These are phyloP conservation scores for Pythium insidiosum DNA, from an alignment of 352 stramenopile species.

Conservation along the genomic window DNA sequence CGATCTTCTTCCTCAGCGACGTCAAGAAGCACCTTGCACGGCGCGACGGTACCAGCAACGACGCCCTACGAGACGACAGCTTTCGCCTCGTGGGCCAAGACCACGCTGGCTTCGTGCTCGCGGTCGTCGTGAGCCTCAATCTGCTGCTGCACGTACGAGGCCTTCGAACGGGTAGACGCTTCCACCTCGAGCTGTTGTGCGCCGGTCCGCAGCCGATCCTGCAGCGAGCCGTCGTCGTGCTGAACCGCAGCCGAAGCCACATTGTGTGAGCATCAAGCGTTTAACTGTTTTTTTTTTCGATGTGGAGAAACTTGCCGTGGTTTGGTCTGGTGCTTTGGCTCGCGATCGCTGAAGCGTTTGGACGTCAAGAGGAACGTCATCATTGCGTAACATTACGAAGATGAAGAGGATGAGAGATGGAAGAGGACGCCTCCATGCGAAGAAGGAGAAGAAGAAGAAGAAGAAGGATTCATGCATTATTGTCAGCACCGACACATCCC, in stretches of 20 bases:
- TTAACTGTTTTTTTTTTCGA: background rate
- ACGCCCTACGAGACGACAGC: background rate
- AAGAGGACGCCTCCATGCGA: too few relatives aligned
- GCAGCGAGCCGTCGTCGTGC: slow-evolving; percentile 13
- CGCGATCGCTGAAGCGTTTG: too few relatives aligned
- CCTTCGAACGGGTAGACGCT: slow-evolving; percentile 22
- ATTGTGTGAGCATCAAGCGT: background rate
- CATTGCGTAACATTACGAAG: too few relatives aligned
- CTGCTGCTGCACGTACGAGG: slow-evolving; percentile 50
- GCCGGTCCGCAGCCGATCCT: slow-evolving; percentile 7
- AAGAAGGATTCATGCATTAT: too few relatives aligned
- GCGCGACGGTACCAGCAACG: slow-evolving; percentile 1
- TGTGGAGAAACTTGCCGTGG: too few relatives aligned
- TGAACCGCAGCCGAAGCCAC: slow-evolving; percentile 4
- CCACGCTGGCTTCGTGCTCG: slow-evolving; percentile 36
- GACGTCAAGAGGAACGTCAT: too few relatives aligned
- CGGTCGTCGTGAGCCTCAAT: slow-evolving; percentile 42
- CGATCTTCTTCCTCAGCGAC: slow-evolving; percentile 26
- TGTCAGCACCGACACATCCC: too few relatives aligned
- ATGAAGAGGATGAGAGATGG: too few relatives aligned
- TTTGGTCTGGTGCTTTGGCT: too few relatives aligned
- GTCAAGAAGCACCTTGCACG: slow-evolving; percentile 3
- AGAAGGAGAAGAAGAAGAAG: too few relatives aligned
- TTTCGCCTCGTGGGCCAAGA: slow-evolving; percentile 19
- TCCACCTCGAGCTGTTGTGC: slow-evolving; percentile 27